Percentiles rank a stretch among this genome's conserved stretches.
Conservation (phyloP, 768 basidiomycete species). For the Pleurotus salmoneostramineus region DNA sequence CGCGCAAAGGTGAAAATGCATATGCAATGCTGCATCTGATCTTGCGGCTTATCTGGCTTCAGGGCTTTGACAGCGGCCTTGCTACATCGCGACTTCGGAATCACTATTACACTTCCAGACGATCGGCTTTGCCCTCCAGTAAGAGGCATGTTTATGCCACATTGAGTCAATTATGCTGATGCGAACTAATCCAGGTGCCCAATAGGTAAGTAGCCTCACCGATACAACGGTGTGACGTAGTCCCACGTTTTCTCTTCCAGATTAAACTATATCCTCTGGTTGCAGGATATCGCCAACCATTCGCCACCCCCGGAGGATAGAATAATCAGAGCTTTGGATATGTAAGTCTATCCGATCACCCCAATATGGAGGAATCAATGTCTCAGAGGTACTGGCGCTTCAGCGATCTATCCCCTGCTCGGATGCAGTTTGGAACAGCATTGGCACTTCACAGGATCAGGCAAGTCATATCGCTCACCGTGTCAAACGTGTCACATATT, state of each 20-base stretch:
- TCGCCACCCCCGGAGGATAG: slow-evolving; percentile 15
- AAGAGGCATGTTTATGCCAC: slow-evolving; percentile 19
- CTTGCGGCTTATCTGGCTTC: neutral
- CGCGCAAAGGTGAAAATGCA: slow-evolving; percentile 57
- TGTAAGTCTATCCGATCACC: slow-evolving; percentile 51
- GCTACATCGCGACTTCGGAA: slow-evolving; percentile 66
- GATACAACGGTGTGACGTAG: neutral
- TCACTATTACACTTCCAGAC: slow-evolving; percentile 57
- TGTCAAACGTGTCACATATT: neutral
- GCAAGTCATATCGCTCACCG: slow-evolving; percentile 26
- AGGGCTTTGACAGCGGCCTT: slow-evolving; percentile 66
- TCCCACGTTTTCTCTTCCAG: slow-evolving; percentile 33
- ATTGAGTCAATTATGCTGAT: neutral
- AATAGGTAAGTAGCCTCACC: slow-evolving; percentile 49
- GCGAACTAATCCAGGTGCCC: slow-evolving; percentile 46
- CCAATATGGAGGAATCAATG: neutral
- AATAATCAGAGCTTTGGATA: slow-evolving; percentile 55
- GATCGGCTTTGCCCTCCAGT: slow-evolving; percentile 89
- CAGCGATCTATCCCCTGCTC: slow-evolving; percentile 85
- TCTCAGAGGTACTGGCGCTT: slow-evolving; percentile 83
- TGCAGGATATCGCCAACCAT: slow-evolving; percentile 61
- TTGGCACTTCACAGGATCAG: slow-evolving; percentile 70
- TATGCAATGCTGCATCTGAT: neutral
- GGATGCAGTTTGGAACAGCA: slow-evolving; percentile 45
- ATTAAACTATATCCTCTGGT: slow-evolving; percentile 85